Evolutionary conservation across 2,329 filamentous ascomycete species (phyloP), one percentile per base, ranked within the genome.

Genomic region (Fusarium sp.): DNA sequence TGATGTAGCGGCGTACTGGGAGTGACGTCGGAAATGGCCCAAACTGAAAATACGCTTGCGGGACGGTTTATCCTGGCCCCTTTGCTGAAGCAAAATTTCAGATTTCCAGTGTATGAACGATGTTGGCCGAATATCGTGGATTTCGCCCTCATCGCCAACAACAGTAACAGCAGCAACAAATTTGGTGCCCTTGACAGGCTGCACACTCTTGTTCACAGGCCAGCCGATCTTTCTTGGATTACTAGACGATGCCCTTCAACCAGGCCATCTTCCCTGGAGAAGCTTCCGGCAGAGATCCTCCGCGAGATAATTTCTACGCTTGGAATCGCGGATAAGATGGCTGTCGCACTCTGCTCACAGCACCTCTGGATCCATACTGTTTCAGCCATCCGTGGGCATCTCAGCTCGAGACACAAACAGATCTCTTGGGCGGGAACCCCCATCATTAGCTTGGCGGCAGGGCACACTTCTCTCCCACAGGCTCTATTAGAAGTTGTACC

Each of bases 401-500:
- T 33, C 38, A 4, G 38, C 38, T 37, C 37, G 27, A 25, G 11
- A 12, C 7, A 56, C 6, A 17, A 27, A 9, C 17, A 30, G 22
- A 9, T 37, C n/a, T 59, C 52, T 20, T 65, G 63, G 63, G 63
- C 37, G 3, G 52, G 63, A 20, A 65, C 52, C 4, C 52, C 63
- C 4, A 65, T 65, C 15, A 25, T 65, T 30, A 20, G 4, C 4
- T 10, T 10, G 30, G 9, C 30, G 30, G 30, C 30, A 32, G 15
- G 12, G 40, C 6, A 5, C 17, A 5, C 4, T 12, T 17, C 25
- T 32, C 32, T 65, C 8, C 52, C 63, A 6, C 7, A 65, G 4
- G 15, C 32, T 11, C 3, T 60, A 3, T 50, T 20, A 15, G 22
- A 40, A 12, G n/a, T 33, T 54, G n/a, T 40, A 33, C 56, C 17